A percentile compares a stretch with the other conserved stretches of the same genome.
These are phyloP conservation scores for Aaosphaeria arxii DNA, from an alignment of 2,329 filamentous ascomycete genomes.

Conservation along the genomic window DNA sequence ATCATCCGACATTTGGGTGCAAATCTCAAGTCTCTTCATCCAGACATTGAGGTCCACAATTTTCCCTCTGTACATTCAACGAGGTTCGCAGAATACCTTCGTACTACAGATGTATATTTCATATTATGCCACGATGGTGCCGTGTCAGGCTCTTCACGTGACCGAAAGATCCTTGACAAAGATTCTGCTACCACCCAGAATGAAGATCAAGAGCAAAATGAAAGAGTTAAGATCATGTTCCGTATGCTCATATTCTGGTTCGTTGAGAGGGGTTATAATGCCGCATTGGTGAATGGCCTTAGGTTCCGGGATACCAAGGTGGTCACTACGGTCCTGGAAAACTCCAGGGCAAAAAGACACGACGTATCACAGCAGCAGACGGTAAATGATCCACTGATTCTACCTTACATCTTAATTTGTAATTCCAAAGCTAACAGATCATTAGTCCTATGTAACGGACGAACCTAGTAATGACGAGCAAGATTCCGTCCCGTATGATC, in stretches of 20 bases:
- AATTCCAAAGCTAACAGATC: background rate
- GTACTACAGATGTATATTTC: slow-evolving; percentile 58
- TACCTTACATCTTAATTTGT: background rate
- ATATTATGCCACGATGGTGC: slow-evolving; percentile 67
- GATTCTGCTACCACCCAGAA: slow-evolving; percentile 9
- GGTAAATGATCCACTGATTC: slow-evolving; percentile 4
- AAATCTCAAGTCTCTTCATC: slow-evolving; percentile 39
- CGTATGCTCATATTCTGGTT: slow-evolving; percentile 56
- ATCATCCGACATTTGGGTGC: slow-evolving; percentile 62
- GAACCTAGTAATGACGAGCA: background rate
- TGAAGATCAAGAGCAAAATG: slow-evolving; percentile 18
- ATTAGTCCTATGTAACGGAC: background rate
- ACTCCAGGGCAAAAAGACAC: slow-evolving; percentile 1
- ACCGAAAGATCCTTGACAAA: slow-evolving; percentile 14
- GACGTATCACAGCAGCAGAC: slow-evolving; percentile 3
- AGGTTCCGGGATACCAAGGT: slow-evolving; percentile 65
- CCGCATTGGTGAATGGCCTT: slow-evolving; percentile 62
- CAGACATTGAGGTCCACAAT: slow-evolving; percentile 43
- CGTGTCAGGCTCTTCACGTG: slow-evolving; percentile 19
- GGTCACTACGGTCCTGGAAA: slow-evolving; percentile 17
- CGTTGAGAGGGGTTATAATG: slow-evolving; percentile 55
- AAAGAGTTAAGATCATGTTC: slow-evolving; percentile 24
- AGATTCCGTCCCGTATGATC: background rate
- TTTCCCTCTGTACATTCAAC: slow-evolving; percentile 49
- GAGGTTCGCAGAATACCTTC: slow-evolving; percentile 57